These are phyloP conservation scores for Dictyostelium intermedium DNA, from an alignment of 78 protist species.

Conservation along the genomic window DNA sequence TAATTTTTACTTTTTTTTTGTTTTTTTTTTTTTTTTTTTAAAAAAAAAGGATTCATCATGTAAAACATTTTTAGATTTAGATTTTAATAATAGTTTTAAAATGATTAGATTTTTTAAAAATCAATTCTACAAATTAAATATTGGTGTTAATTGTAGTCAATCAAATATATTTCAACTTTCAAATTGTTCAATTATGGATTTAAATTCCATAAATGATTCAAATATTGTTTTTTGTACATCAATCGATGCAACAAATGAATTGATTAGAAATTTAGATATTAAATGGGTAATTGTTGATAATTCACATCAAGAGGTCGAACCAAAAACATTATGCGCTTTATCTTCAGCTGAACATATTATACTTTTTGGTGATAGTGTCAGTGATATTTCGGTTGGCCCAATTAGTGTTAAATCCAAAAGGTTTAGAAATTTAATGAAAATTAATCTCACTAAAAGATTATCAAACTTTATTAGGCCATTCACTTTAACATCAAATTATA, in stretches of 20 bases:
- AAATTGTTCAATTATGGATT: neutral
- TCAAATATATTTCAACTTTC: neutral
- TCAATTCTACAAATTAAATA: neutral
- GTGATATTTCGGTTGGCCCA: conserved; percentile 32
- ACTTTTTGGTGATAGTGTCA: neutral
- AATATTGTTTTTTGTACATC: conserved; percentile 50
- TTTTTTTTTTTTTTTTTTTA: neutral
- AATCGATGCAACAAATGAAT: neutral
- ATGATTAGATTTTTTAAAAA: conserved; percentile 7
- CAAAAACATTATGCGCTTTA: conserved; percentile 21
- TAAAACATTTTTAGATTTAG: neutral
- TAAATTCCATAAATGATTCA: neutral
- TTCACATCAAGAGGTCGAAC: conserved; percentile 62
- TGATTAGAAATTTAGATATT: conserved; percentile 6
- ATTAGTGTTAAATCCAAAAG: neutral
- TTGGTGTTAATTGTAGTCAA: neutral
- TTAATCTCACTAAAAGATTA: neutral
- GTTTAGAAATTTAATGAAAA: neutral
- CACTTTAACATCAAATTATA: neutral
- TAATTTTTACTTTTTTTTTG: too few species aligned
- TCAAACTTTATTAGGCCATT: conserved; percentile 1
- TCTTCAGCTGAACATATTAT: conserved; percentile 24
- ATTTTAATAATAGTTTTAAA: neutral
- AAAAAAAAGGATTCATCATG: conserved; percentile 23
- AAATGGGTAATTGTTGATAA: conserved; percentile 65